Conservation (phyloP, 2,329 filamentous ascomycete genomes). For the Fusarium sp. region DNA sequence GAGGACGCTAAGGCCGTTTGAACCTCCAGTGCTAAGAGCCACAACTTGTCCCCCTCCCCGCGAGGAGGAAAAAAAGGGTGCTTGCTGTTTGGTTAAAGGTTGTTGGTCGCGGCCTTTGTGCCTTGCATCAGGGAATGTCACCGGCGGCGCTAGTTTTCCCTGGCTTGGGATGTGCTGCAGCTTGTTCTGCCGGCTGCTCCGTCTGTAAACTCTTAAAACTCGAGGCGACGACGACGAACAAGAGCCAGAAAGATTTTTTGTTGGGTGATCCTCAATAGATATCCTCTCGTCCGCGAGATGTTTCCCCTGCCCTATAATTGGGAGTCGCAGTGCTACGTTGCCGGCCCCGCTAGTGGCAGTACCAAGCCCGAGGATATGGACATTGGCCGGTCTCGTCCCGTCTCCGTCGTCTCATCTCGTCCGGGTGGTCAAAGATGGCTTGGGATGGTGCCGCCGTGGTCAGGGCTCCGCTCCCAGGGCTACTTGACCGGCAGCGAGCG, state of each 20-base stretch:
- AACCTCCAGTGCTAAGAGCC: background rate
- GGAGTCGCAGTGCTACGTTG: background rate
- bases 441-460: background rate
- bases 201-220: background rate
- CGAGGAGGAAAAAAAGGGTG: background rate
- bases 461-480: slow-evolving; percentile 2
- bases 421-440: slow-evolving; percentile 9
- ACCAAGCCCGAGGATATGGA: slow-evolving; percentile 19
- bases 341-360: background rate
- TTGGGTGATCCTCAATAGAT: slow-evolving; percentile 10
- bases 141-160: slow-evolving; percentile 14
- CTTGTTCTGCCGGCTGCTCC: slow-evolving; percentile 27
- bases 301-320: background rate
- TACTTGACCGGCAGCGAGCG: slow-evolving; percentile 9
- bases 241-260: background rate
- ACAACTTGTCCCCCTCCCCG: background rate
- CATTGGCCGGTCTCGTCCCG: slow-evolving; percentile 3
- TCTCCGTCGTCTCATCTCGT: background rate
- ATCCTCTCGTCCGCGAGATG: slow-evolving; percentile 4
- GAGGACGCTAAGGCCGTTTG: background rate
- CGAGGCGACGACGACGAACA: background rate
- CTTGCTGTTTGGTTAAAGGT: slow-evolving; percentile 2
- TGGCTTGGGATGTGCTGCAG: background rate
- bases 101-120: slow-evolving; percentile 21
- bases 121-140: slow-evolving; percentile 35